Evolutionary conservation across 495 filamentous ascomycete species (phyloP), one percentile per base, ranked within the genome.

Genomic region (Chaetomidium leptoderma): DNA sequence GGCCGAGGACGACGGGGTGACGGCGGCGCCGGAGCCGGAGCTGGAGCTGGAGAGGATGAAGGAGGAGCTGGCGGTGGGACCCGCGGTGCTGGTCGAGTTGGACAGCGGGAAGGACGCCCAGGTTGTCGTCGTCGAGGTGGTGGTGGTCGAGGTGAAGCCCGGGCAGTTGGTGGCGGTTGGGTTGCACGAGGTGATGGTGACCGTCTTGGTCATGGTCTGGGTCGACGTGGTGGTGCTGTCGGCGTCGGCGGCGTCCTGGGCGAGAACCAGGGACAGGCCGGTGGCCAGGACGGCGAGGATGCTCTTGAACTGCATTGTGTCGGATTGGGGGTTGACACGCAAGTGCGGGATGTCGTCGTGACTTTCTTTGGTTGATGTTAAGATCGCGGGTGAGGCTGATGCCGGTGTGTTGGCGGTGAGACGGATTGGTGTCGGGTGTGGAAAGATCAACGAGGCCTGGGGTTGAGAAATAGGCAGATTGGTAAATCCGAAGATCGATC

Each of bases 101-200:
- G 65, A 65, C 29, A 63, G 33, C 7, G 70, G 67, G 70, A 65
- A 67, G 21, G 52, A 67, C 23, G 52, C 55, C 50, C 52, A 64
- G 37, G 47, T 52, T 37, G 47, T 64, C 30, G 63, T 40, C 49
- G 62, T 63, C 24, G 62, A 57, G 47, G 64, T 58, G 44, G 60
- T 59, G 52, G 64, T 63, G 30, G 67, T 63, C 3, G 69, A 64
- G 4, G 68, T 65, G 64, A 52, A 65, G 58, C 68, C 60, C 30
- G 78, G 72, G 74, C 80, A 74, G 54, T 69, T 63, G 50, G 78
- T 70, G 65, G 68, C 67, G 33, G 68, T 71, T 9, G 74, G 71
- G 63, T 71, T 75, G 71, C 76, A 76, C 67, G 72, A 58, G 55
- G 74, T 77, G 62, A 78, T 72, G 62, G 77, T 78, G 65, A 77